Base-by-base conservation (phyloP, 2,329 filamentous ascomycete species). In the Xylogone sp. region DNA sequence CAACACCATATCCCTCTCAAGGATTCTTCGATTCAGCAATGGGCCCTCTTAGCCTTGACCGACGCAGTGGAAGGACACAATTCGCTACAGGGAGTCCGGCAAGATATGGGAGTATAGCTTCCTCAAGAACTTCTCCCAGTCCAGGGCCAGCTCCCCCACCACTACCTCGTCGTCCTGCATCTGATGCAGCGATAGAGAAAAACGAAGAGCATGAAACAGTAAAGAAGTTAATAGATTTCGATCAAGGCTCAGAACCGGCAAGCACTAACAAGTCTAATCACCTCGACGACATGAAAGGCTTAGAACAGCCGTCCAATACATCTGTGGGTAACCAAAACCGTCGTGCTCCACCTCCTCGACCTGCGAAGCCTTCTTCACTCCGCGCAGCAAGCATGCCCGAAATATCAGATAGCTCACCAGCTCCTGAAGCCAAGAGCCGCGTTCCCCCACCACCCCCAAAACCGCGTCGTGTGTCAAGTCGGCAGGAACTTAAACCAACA, bases 1-100 rank as follows among this genome's bases (percentile, higher is more conserved):
- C 94, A 0, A 96, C 90, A 0, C 81, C 87, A 0, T 80, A 88
- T 34, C 76, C 75, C 45, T 76, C 82, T 12, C 34, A 39, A 4
- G 82, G 82, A 0, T 97, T 94, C 66, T 97, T 97, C 63, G 89
- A 96, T 50, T 62, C 65, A 2, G 54, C 65, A 6, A 62, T 64
- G 57, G 62, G 62, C 7, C 62, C 64, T 42, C 54, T 67, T 3
- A 60, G 56, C 48, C 59, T 57, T 43, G 58, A 62, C 43, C 58
- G 57, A 29, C 45, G 46, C 8, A 50, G 51, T 50, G 52, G 51
- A 39, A 55, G 51, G 42, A 19, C 16, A 8, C 27, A 49, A 13
- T 29, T 45, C n/a, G 21, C 48, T 21, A 56, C 55, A 27, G 52
- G 53, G 48, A 49, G 31, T 13, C 45, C 50, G 19, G 56, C 62